A percentile compares a stretch with the other conserved stretches of the same genome.
These are phyloP conservation scores for Diplosphaera chodatii DNA, from an alignment of 139 green algal genomes.

Conservation along the genomic window DNA sequence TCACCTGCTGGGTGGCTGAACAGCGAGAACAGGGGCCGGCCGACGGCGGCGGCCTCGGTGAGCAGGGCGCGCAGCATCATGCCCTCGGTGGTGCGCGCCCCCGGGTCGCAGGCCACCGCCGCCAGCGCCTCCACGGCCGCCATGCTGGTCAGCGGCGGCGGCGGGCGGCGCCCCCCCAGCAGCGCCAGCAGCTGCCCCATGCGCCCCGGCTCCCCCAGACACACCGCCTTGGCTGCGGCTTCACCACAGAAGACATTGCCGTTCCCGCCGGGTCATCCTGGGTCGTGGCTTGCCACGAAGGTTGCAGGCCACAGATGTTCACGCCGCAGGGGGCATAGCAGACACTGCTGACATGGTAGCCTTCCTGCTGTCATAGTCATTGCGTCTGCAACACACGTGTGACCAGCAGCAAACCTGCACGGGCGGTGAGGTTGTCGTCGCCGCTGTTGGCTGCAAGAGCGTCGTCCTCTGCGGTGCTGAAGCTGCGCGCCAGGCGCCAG, in stretches of 20 bases:
- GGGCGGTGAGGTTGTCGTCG: slow-evolving; percentile 14
- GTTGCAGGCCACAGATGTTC: too few relatives aligned
- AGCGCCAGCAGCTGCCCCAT: slow-evolving; percentile 10
- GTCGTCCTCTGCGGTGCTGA: not conserved
- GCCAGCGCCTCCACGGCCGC: slow-evolving; percentile 47
- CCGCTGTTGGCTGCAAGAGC: not conserved
- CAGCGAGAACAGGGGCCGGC: slow-evolving; percentile 68
- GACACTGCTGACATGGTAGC: too few relatives aligned
- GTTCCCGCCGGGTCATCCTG: too few relatives aligned
- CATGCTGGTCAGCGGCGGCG: slow-evolving; percentile 14
- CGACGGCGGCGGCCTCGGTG: slow-evolving; percentile 45
- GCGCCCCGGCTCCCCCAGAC: slow-evolving; percentile 29
- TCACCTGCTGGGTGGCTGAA: slow-evolving; percentile 60
- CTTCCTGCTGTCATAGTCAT: too few relatives aligned
- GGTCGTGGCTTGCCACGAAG: too few relatives aligned
- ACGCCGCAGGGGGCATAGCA: too few relatives aligned
- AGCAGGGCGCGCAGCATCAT: slow-evolving; percentile 30
- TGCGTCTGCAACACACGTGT: not conserved
- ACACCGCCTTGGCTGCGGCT: slow-evolving; percentile 46
- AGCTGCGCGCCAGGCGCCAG: slow-evolving; percentile 7
- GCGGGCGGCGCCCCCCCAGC: not conserved
- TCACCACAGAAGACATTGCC: not conserved
- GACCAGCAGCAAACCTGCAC: not conserved
- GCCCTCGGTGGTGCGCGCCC: slow-evolving; percentile 51
- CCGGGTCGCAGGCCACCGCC: slow-evolving; percentile 51